Base-by-base conservation (phyloP, 352 stramenopile species). In the Detonula confervacea region DNA sequence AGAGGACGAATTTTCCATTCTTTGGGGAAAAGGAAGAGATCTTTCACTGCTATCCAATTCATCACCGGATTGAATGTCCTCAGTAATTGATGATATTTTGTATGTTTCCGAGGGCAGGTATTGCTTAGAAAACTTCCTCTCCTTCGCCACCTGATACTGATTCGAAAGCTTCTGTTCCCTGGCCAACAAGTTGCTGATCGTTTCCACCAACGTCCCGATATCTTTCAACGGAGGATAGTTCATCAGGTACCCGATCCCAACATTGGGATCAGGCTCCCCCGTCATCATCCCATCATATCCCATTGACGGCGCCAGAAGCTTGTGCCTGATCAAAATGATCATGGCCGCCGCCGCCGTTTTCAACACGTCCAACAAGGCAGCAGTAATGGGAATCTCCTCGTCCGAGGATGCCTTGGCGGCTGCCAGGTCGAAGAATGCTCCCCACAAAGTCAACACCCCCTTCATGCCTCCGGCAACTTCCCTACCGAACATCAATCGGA, bases 401-500 rank as follows among this genome's bases (percentile, higher is more conserved):
- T 67, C 51, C 33, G 54, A 30, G 11, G 29, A 66, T 49, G 54
- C 30, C 29, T 27, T 75, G 9, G 18, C 66, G 6, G 60, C 56
- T 25, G 66, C 73, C 22, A 85, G 68, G 33, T 83, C 89, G 67
- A 96, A 95, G 61, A 95, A 88, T 22, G 73, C 84, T 84, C 95
- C 93, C 92, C 92, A 96, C 18, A 96, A 69, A 16, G 59, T 47
- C 62, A 96, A 68, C 0, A 94, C 88, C 78, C 81, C 75, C 1
- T 81, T 65, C 37, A 86, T 84, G 14, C 85, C 81, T 6, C 88
- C 74, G 3, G 80, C 57, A 7, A 96, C 91, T 70, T 96, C 93
- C 72, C 93, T 67, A 8, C 79, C 87, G 76, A 95, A 95, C 73
- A 96, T 81, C 0, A 96, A 73, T 14, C 92, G 81, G 20, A 94